phyloP scores from a whole-genome alignment of 2,329 filamentous ascomycete genomes.

The Metarhizium guizhouense region DNA sequence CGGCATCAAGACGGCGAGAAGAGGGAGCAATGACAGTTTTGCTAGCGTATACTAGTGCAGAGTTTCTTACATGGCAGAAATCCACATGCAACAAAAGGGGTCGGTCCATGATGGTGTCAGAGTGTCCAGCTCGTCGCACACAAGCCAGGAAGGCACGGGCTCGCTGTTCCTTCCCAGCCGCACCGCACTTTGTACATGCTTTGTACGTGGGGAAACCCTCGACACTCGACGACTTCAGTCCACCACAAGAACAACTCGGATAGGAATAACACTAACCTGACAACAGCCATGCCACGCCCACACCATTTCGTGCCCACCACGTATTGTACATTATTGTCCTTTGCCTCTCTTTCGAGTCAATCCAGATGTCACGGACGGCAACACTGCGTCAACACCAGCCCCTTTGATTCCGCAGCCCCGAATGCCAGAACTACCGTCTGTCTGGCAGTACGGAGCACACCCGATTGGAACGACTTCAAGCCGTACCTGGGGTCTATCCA shows the following conservation, averaged over 20 bases:
- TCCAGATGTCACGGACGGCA: too few relatives aligned
- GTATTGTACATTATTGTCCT: too few relatives aligned
- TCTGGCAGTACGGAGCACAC: not conserved
- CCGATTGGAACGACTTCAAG: conserved; percentile 1
- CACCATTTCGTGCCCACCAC: not conserved
- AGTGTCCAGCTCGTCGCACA: not conserved
- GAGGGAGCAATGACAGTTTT: not conserved
- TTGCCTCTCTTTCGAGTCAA: too few relatives aligned
- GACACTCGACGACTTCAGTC: too few relatives aligned
- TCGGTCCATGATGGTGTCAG: not conserved
- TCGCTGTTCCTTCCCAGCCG: not conserved
- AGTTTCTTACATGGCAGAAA: not conserved
- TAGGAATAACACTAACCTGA: too few relatives aligned
- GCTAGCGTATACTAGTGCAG: not conserved
- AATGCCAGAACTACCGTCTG: not conserved
- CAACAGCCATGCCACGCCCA: not conserved
- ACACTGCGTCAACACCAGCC: too few relatives aligned
- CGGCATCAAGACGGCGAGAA: not conserved
- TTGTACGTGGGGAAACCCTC: not conserved
- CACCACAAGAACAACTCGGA: not conserved
- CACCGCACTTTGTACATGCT: not conserved
- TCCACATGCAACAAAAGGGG: conserved; percentile 1
- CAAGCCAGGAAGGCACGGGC: not conserved
- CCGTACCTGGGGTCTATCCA: not conserved
- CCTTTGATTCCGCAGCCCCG: too few relatives aligned